These are phyloP conservation scores for Fusarium sp. DNA, from an alignment of 2,329 filamentous ascomycete species.

Conservation along the genomic window DNA sequence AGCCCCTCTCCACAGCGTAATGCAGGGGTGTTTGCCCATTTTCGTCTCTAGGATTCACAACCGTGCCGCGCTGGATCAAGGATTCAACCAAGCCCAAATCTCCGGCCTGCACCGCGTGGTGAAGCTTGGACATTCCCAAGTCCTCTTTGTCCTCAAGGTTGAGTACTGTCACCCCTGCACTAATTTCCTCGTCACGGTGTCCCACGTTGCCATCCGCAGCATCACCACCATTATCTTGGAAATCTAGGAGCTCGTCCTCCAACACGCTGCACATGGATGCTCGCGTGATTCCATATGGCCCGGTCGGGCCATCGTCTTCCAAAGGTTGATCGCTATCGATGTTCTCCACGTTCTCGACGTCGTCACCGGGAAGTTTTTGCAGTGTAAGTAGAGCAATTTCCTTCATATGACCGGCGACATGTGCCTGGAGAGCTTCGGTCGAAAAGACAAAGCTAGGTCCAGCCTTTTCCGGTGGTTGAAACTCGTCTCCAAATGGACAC, in stretches of 20 bases:
- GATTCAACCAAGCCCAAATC: neutral
- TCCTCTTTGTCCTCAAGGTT: neutral
- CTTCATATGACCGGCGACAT: conserved; percentile 6
- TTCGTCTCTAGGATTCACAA: neutral
- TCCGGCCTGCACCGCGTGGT: neutral
- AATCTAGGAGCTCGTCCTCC: neutral
- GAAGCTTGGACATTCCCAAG: neutral
- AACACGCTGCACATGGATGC: neutral
- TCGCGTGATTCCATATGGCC: neutral
- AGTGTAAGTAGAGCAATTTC: conserved; percentile 2
- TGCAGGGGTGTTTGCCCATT: neutral
- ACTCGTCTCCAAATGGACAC: conserved; percentile 7
- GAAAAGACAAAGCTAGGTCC: neutral
- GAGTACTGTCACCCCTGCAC: neutral
- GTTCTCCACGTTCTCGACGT: neutral
- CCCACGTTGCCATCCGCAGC: neutral
- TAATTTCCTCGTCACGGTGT: neutral
- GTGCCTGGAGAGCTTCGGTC: neutral
- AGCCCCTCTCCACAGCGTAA: neutral
- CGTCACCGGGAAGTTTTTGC: neutral
- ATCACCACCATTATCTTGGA: neutral
- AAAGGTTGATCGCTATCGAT: neutral
- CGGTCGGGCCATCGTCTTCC: neutral
- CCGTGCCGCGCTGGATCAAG: neutral
- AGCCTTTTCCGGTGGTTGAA: neutral